Evolutionary conservation across 441 rosid genomes (phyloP).

Genomic region (Gossypium davidsonii): DNA sequence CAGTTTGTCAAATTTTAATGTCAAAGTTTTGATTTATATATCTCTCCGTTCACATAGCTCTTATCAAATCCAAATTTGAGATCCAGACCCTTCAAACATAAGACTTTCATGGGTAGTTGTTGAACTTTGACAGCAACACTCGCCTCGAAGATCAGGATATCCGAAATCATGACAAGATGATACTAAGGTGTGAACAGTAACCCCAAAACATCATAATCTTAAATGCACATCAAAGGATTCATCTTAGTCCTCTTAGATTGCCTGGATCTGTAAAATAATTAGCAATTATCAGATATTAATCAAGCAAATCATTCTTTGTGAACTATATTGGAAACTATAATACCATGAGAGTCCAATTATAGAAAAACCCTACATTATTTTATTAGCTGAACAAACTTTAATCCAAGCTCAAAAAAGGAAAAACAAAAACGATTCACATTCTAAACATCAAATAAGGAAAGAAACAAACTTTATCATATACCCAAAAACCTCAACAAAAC

Average conservation of each 20-base stretch:
- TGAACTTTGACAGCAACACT: constrained; percentile 16
- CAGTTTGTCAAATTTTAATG: neutral
- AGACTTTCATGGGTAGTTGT: constrained; percentile 18
- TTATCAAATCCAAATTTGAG: constrained; percentile 13
- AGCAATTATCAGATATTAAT: neutral
- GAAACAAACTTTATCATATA: neutral
- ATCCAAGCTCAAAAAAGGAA: constrained; percentile 7
- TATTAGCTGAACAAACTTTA: neutral
- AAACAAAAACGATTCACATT: neutral
- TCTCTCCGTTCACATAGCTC: constrained; percentile 5
- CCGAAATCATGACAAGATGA: neutral
- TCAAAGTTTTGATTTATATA: constrained; percentile 13
- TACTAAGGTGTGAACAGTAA: neutral
- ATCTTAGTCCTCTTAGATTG: constrained; percentile 15
- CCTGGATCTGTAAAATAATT: constrained; percentile 32
- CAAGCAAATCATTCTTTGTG: neutral
- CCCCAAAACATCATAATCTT: constrained; percentile 1
- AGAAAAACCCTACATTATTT: neutral
- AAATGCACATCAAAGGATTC: constrained; percentile 6
- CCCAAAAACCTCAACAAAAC: neutral
- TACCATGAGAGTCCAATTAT: neutral
- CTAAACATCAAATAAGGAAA: neutral
- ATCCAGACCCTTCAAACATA: constrained; percentile 22
- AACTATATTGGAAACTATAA: neutral
- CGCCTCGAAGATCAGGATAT: constrained; percentile 4